Percentiles rank a stretch among this genome's conserved stretches.
Conservation (phyloP, 495 filamentous ascomycete species). For the Podospora tetraspora region DNA sequence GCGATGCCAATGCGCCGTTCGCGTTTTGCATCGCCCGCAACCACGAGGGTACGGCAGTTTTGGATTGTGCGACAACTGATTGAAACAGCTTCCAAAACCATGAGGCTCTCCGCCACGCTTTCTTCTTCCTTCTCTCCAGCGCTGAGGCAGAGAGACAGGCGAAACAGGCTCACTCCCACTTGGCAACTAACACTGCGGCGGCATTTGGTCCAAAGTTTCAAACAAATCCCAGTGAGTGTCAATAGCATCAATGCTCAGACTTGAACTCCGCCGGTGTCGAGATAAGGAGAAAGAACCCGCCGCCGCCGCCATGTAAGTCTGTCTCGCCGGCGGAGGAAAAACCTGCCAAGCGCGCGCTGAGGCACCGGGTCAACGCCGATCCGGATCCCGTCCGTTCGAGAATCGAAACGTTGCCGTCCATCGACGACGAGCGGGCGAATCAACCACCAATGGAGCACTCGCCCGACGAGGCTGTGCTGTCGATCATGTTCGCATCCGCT, state of each 20-base stretch:
- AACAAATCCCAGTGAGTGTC: not conserved
- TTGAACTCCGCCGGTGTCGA: not conserved
- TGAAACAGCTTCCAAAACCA: not conserved
- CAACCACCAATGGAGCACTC: not conserved
- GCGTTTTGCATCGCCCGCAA: constrained; percentile 9
- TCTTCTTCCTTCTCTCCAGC: not conserved
- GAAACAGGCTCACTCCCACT: not conserved
- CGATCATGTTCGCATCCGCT: not conserved
- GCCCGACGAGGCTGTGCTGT: not conserved
- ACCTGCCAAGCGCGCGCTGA: not conserved
- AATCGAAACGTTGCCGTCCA: constrained; percentile 11
- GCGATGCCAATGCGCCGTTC: not conserved
- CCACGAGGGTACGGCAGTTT: not conserved
- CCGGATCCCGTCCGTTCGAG: constrained; percentile 7
- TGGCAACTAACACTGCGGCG: not conserved
- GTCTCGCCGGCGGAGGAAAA: not conserved
- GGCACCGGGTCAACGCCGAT: constrained; percentile 17
- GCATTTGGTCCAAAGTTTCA: not conserved
- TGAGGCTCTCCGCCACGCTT: constrained; percentile 5
- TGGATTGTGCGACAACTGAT: not conserved
- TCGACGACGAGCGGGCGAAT: not conserved
- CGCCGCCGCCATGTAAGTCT: too few species aligned
- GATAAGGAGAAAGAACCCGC: not conserved
- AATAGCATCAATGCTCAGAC: not conserved
- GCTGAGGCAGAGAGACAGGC: not conserved